These are phyloP conservation scores for Annulohypoxylon moriforme DNA, from an alignment of 495 filamentous ascomycete species.

Conservation along the genomic window DNA sequence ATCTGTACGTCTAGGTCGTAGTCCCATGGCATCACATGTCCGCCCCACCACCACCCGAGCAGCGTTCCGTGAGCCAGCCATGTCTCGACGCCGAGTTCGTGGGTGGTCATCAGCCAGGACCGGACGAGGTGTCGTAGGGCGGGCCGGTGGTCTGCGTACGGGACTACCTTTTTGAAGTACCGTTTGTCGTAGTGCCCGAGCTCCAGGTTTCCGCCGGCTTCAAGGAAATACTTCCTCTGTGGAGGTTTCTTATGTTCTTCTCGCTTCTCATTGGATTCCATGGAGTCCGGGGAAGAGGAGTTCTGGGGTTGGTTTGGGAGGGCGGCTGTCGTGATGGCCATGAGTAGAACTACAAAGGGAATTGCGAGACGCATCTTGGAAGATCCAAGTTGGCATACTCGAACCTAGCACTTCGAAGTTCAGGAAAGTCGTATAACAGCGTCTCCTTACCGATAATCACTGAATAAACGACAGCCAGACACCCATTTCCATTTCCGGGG, in stretches of 20 bases:
- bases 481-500: background rate
- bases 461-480: background rate
- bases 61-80: constrained; percentile 92
- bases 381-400: constrained; percentile 7
- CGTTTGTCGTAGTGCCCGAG: constrained; percentile 78
- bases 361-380: constrained; percentile 21
- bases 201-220: constrained; percentile 67
- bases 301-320: background rate
- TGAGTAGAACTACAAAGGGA: constrained; percentile 13
- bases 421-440: background rate
- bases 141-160: constrained; percentile 71
- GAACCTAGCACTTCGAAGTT: background rate
- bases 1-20: constrained; percentile 90
- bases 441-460: background rate
- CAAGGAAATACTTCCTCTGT: constrained; percentile 61
- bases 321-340: background rate
- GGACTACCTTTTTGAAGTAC: constrained; percentile 70
- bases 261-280: background rate
- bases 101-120: constrained; percentile 76
- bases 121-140: constrained; percentile 76
- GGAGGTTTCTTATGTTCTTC: constrained; percentile 7
- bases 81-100: constrained; percentile 73
- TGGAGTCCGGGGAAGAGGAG: background rate
- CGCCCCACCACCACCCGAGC: constrained; percentile 94
- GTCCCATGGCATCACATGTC: constrained; percentile 85